These are phyloP conservation scores for Alternaria solani DNA, from an alignment of 2,329 filamentous ascomycete genomes.

Conservation along the genomic window DNA sequence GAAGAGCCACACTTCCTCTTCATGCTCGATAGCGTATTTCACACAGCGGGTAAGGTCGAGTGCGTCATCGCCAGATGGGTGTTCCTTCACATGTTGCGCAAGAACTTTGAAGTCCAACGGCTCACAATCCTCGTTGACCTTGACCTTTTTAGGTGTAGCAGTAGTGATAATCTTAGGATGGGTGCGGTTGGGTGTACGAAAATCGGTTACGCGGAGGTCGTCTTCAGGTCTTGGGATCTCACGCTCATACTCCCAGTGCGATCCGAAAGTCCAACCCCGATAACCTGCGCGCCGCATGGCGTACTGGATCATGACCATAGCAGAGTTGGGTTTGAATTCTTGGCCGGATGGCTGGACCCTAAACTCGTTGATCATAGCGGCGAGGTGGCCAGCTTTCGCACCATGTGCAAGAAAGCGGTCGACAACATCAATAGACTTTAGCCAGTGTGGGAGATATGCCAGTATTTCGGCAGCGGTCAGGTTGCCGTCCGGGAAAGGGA, in stretches of 20 bases:
- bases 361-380: slow-evolving; percentile 26
- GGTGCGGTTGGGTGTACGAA: slow-evolving; percentile 27
- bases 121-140: slow-evolving; percentile 14
- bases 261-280: slow-evolving; percentile 23
- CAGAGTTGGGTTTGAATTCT: slow-evolving; percentile 20
- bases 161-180: slow-evolving; percentile 19
- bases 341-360: slow-evolving; percentile 13
- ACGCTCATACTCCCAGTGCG: slow-evolving; percentile 11
- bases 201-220: slow-evolving; percentile 27
- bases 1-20: slow-evolving; percentile 35
- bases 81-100: slow-evolving; percentile 29
- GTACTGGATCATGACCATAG: slow-evolving; percentile 32
- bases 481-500: slow-evolving; percentile 35
- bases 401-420: slow-evolving; percentile 35
- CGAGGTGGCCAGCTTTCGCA: slow-evolving; percentile 16
- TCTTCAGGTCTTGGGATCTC: slow-evolving; percentile 12
- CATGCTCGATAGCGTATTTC: slow-evolving; percentile 28
- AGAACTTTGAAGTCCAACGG: slow-evolving; percentile 36
- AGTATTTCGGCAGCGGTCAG: slow-evolving; percentile 38
- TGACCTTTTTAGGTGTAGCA: slow-evolving; percentile 3
- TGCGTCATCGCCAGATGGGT: slow-evolving; percentile 34
- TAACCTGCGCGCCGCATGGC: slow-evolving; percentile 29
- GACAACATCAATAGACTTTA: slow-evolving; percentile 37
- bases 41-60: slow-evolving; percentile 42
- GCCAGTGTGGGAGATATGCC: slow-evolving; percentile 35